Evolutionary conservation across 176 grass and related monocot genomes (phyloP).

Genomic region (Lolium multiflorum): DNA sequence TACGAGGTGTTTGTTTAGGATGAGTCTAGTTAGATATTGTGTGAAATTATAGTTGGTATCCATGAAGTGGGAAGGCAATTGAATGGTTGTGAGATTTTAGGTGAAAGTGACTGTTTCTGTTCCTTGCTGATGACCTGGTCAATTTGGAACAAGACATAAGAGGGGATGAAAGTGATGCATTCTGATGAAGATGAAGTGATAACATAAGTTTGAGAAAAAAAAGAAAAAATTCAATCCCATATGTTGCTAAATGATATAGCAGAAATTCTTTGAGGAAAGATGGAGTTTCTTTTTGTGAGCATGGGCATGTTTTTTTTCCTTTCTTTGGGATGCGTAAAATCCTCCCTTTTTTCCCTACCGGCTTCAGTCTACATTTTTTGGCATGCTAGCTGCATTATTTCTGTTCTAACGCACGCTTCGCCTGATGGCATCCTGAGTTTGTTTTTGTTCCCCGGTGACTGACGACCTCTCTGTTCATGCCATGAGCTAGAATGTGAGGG

Average conservation of each 20-base stretch:
- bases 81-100: neutral
- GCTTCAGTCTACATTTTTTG: neutral
- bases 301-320: neutral
- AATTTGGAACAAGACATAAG: slow-evolving; percentile 23
- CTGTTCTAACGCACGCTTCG: too few species aligned
- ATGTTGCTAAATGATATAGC: neutral
- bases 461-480: too few species aligned
- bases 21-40: slow-evolving; percentile 31
- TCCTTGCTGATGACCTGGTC: slow-evolving; percentile 6
- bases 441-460: too few species aligned
- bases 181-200: neutral
- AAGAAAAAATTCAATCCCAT: neutral
- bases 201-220: neutral
- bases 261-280: neutral
- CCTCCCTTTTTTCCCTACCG: neutral
- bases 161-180: slow-evolving; percentile 29
- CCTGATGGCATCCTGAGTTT: neutral
- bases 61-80: neutral
- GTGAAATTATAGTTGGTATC: neutral
- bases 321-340: neutral
- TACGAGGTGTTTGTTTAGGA: neutral
- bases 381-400: neutral
- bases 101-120: slow-evolving; percentile 38
- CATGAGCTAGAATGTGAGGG: too few species aligned
- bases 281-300: neutral